Evolutionary conservation across 2,329 filamentous ascomycete genomes (phyloP).

Genomic region (Penicillium nordicum): DNA sequence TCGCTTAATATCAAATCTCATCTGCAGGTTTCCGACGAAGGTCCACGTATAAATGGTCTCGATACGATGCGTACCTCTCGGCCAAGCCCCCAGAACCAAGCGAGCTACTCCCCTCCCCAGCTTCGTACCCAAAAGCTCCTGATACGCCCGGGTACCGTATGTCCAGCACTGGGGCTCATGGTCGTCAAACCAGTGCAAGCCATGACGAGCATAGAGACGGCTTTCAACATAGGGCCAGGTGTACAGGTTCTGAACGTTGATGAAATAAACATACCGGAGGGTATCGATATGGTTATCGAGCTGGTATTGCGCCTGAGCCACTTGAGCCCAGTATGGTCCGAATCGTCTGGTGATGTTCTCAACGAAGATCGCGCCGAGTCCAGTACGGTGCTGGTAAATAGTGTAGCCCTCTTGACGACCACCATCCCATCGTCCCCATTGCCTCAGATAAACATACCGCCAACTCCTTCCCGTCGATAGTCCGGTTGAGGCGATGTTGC

Average conservation of each 20-base stretch:
- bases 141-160: background rate
- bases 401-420: background rate
- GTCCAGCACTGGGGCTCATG: background rate
- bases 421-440: background rate
- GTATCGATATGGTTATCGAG: background rate
- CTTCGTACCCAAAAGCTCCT: background rate
- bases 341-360: background rate
- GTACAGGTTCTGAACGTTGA: background rate
- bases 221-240: background rate
- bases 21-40: background rate
- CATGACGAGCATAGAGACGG: background rate
- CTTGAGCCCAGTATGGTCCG: background rate
- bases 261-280: background rate
- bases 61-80: background rate
- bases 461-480: background rate
- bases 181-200: background rate
- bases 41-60: background rate
- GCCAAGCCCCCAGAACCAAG: background rate
- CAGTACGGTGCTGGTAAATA: background rate
- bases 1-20: background rate
- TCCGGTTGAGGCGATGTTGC: background rate
- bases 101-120: constrained; percentile 1
- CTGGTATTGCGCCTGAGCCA: background rate
- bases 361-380: background rate
- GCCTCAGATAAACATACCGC: background rate